phyloP scores from a whole-genome alignment of 805 yeast genomes.

The Brettanomyces custersianus region DNA sequence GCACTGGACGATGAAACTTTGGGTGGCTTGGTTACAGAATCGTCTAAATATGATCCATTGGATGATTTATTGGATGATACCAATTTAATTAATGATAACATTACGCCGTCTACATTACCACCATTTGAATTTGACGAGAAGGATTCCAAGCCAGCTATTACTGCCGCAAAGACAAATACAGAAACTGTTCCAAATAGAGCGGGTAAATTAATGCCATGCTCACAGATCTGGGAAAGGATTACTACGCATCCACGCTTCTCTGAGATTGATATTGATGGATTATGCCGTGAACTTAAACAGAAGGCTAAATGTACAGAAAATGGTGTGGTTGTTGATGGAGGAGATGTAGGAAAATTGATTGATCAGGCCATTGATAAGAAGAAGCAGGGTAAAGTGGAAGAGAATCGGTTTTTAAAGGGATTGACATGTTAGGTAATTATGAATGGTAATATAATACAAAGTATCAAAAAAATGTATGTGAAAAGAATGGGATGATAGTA shows the following conservation, averaged over 20 bases:
- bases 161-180: not conserved
- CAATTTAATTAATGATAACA: slow-evolving; percentile 11
- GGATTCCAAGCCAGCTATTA: not conserved
- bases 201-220: slow-evolving; percentile 55
- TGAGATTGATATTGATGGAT: slow-evolving; percentile 88
- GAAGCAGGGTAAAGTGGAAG: not conserved
- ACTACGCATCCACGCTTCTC: slow-evolving; percentile 90
- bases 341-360: slow-evolving; percentile 59
- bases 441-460: too few species aligned
- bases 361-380: slow-evolving; percentile 18
- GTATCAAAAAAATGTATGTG: too few species aligned
- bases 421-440: slow-evolving; percentile 4
- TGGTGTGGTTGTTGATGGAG: slow-evolving; percentile 80
- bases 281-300: slow-evolving; percentile 78
- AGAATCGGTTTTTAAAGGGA: slow-evolving; percentile 7
- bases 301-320: slow-evolving; percentile 93
- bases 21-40: slow-evolving; percentile 40
- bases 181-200: slow-evolving; percentile 58
- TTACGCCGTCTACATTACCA: slow-evolving; percentile 14
- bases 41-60: slow-evolving; percentile 44
- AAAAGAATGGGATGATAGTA: too few species aligned
- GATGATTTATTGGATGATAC: slow-evolving; percentile 9
- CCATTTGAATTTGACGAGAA: slow-evolving; percentile 11
- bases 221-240: slow-evolving; percentile 94
- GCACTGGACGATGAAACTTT: slow-evolving; percentile 9